These are phyloP conservation scores for Nicotiana paniculata DNA, from an alignment of 257 asterid species.

Conservation along the genomic window DNA sequence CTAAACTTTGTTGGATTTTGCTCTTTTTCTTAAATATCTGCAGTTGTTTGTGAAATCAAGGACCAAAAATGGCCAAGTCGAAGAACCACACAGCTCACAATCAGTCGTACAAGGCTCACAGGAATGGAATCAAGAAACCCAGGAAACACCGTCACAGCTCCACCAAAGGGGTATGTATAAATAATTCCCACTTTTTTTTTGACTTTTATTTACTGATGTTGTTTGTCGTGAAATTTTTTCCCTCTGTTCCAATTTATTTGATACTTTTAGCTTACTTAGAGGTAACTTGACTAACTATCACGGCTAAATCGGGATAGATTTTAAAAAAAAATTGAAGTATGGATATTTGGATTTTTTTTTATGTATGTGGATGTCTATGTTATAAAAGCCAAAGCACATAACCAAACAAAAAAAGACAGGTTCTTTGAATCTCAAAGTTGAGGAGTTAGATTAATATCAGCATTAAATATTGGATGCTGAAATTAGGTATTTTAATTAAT, in stretches of 20 bases:
- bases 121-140: conserved; percentile 88
- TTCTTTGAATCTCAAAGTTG: too few species aligned
- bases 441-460: too few species aligned
- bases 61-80: conserved; percentile 65
- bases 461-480: too few species aligned
- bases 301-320: too few species aligned
- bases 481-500: too few species aligned
- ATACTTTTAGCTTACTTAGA: neutral
- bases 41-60: conserved; percentile 7
- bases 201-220: neutral
- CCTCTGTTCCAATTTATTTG: neutral
- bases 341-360: too few species aligned
- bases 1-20: neutral
- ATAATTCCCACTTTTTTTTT: neutral
- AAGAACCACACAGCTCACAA: conserved; percentile 95
- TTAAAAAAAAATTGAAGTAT: too few species aligned
- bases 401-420: too few species aligned
- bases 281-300: too few species aligned
- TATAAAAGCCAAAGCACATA: too few species aligned
- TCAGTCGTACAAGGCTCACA: conserved; percentile 85
- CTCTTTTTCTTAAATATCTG: neutral
- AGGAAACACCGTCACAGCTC: conserved; percentile 66
- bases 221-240: neutral
- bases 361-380: too few species aligned
- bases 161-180: conserved; percentile 65